Percentiles rank a stretch among this genome's conserved stretches.
These are phyloP conservation scores for Aspergillus sclerotiicarbonarius DNA, from an alignment of 495 filamentous ascomycete genomes.

Conservation along the genomic window DNA sequence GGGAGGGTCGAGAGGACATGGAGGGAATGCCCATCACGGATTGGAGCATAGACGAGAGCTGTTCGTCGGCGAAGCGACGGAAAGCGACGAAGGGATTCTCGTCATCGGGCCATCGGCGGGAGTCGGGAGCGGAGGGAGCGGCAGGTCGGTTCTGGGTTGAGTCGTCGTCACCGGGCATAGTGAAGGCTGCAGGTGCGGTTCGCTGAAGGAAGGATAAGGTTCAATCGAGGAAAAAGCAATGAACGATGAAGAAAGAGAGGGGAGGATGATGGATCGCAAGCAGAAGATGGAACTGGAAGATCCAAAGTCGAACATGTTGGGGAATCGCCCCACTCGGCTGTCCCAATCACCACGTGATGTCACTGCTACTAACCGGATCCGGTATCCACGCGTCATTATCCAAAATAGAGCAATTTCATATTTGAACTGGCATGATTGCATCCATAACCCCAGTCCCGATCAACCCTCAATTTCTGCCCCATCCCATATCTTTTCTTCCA, in stretches of 20 bases:
- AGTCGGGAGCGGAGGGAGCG: slow-evolving; percentile 16
- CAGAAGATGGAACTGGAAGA: slow-evolving; percentile 1
- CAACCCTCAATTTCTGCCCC: neutral
- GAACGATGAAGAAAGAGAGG: neutral
- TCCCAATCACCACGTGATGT: slow-evolving; percentile 19
- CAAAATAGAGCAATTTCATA: too few relatives aligned
- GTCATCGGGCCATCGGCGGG: slow-evolving; percentile 26
- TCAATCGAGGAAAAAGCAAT: neutral
- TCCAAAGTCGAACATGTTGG: slow-evolving; percentile 16
- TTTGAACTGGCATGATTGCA: too few relatives aligned
- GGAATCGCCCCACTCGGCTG: slow-evolving; percentile 15
- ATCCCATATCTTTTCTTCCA: neutral
- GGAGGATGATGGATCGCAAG: neutral
- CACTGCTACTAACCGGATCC: too few relatives aligned
- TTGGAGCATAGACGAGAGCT: slow-evolving; percentile 54
- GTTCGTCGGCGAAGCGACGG: slow-evolving; percentile 58
- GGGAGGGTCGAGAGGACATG: slow-evolving; percentile 26
- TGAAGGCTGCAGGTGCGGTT: neutral
- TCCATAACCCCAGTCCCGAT: too few relatives aligned
- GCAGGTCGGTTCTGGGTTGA: slow-evolving; percentile 14
- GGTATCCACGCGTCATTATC: too few relatives aligned
- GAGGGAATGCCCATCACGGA: slow-evolving; percentile 50
- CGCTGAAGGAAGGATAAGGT: neutral
- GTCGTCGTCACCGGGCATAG: slow-evolving; percentile 35
- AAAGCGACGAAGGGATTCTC: slow-evolving; percentile 60